Evolutionary conservation across 176 grass and related monocot species (phyloP).

Genomic region (Poa pratensis): DNA sequence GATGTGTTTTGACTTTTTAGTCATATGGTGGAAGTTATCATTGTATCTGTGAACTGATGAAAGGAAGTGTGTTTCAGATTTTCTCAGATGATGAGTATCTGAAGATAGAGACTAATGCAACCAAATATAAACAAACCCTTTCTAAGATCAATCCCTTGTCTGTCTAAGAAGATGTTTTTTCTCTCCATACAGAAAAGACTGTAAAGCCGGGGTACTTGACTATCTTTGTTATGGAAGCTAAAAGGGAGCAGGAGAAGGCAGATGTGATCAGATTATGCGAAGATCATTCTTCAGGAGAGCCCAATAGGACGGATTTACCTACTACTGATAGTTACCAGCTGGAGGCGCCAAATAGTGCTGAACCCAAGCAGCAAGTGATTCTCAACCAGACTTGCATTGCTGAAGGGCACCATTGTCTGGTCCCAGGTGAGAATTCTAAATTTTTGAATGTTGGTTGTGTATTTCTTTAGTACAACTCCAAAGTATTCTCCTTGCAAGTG

Average conservation of each 20-base stretch:
- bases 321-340: constrained; percentile 27
- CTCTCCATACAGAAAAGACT: background rate
- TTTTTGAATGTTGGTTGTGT: background rate
- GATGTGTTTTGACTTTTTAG: background rate
- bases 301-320: constrained; percentile 22
- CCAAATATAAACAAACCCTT: background rate
- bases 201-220: background rate
- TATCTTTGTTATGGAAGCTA: background rate
- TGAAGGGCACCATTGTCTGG: constrained; percentile 32
- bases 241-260: background rate
- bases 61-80: constrained; percentile 10
- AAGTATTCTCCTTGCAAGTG: constrained; percentile 11
- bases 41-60: background rate
- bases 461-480: background rate
- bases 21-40: too few relatives aligned
- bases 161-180: background rate
- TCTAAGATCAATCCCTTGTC: background rate
- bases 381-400: constrained; percentile 24
- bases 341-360: constrained; percentile 31
- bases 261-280: constrained; percentile 17
- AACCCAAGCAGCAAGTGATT: constrained; percentile 20
- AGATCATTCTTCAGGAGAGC: constrained; percentile 23
- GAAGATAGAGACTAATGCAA: background rate
- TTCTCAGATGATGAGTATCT: background rate
- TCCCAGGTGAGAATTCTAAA: constrained; percentile 47